Base-by-base conservation (phyloP, 2,329 filamentous ascomycete species). In the Arthrobotrys conoides region DNA sequence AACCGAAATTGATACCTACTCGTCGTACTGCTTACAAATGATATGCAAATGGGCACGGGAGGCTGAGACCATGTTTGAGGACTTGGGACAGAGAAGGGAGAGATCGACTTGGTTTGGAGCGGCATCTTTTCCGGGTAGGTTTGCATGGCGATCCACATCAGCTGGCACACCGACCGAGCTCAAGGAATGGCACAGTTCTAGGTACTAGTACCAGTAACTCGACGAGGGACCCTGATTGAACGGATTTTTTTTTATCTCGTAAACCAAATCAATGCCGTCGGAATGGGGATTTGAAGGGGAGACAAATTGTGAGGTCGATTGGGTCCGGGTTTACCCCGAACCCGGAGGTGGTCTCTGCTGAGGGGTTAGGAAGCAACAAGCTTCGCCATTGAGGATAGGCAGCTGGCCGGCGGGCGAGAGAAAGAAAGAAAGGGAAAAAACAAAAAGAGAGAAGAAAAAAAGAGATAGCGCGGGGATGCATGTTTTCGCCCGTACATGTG, bases 91-190 rank as follows among this genome's bases (percentile, higher is more conserved):
- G 44, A 36, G 16, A 64, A 20, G 14, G 14, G 14, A 48, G n/a
- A 33, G 8, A 53, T 2, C 8, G 63, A 27, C 46, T 53, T 68
- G 49, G 18, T 57, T 55, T 68, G 18, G 51, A 77, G 55, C 73
- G 75, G 75, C 61, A 78, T 72, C 75, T 72, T 65, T 64, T 72
- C 75, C 75, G 59, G 75, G 75, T 55, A 72, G 68, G 68, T 72
- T 72, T 78, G 75, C 63, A 36, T 55, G 75, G 41, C 44, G 68
- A 78, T 78, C 75, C 27, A 64, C 36, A 78, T 69, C 75, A 77
- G 22, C 61, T 77, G 67, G 67, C 73, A 48, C 53, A 51, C 59
- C 55, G 9, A 38, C 48, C 9, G 53, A 59, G 57, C 33, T 59
- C 53, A n/a, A 59, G 36, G 57, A 9, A 20, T 20, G 20, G 30